phyloP scores from a whole-genome alignment of 345 rosid species.

The Salix dunnii region DNA sequence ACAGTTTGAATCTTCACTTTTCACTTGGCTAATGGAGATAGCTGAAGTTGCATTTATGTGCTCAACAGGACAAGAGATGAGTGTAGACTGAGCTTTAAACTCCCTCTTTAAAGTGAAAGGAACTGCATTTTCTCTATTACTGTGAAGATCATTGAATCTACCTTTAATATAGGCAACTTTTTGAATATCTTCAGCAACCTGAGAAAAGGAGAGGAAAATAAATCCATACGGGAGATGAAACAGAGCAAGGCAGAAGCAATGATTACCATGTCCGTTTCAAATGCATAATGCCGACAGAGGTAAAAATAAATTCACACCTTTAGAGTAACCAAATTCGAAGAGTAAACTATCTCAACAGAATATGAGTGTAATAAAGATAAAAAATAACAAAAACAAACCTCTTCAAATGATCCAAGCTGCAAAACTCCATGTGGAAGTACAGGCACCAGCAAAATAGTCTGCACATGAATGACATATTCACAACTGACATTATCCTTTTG shows the following conservation, averaged over 20 bases:
- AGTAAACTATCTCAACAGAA: not conserved
- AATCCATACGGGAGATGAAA: not conserved
- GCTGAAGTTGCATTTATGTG: slow-evolving; percentile 26
- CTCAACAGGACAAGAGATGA: slow-evolving; percentile 15
- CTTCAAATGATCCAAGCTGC: slow-evolving; percentile 61
- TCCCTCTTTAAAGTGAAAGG: slow-evolving; percentile 19
- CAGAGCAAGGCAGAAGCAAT: not conserved
- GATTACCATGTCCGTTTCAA: not conserved
- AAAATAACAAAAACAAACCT: slow-evolving; percentile 34
- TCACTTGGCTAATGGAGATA: slow-evolving; percentile 6
- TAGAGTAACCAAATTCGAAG: not conserved
- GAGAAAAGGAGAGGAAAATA: slow-evolving; percentile 3
- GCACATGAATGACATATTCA: slow-evolving; percentile 24
- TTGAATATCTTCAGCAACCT: slow-evolving; percentile 51
- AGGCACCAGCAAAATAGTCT: slow-evolving; percentile 59
- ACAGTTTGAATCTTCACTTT: slow-evolving; percentile 18
- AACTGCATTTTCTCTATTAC: slow-evolving; percentile 6
- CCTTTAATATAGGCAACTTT: slow-evolving; percentile 33
- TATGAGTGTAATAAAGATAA: not conserved
- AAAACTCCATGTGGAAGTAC: slow-evolving; percentile 59
- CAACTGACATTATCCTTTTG: slow-evolving; percentile 8
- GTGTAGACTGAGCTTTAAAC: slow-evolving; percentile 12
- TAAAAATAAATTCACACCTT: not conserved
- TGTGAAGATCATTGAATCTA: slow-evolving; percentile 24
- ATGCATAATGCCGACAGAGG: not conserved